Evolutionary conservation across 371 early-diverging fungal species (phyloP).

Genomic region (Syncephalis fuscata): DNA sequence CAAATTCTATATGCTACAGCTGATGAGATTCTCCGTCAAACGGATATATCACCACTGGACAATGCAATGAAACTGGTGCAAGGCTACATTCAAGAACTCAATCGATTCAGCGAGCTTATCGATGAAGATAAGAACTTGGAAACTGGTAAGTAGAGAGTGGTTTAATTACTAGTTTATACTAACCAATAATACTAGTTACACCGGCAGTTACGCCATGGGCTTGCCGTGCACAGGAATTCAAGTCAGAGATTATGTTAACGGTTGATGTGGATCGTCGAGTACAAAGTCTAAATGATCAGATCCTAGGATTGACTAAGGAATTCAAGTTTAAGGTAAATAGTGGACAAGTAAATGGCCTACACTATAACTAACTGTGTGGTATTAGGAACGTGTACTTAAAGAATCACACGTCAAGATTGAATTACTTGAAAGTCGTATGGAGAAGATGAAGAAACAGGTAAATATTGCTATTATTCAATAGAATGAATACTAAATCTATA

Average conservation of each 20-base stretch:
- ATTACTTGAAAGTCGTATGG: slow-evolving; percentile 57
- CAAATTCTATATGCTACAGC: neutral
- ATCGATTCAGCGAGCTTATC: neutral
- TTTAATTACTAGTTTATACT: neutral
- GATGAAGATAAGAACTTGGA: neutral
- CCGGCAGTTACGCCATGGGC: slow-evolving; percentile 60
- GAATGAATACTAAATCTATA: neutral
- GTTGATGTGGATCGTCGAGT: slow-evolving; percentile 60
- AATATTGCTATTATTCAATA: slow-evolving; percentile 1
- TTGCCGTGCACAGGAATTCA: slow-evolving; percentile 56
- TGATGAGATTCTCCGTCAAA: neutral
- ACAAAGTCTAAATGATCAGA: slow-evolving; percentile 56
- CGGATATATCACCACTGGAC: neutral
- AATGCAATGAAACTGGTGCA: neutral
- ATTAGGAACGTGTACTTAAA: slow-evolving; percentile 59
- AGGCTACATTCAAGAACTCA: neutral
- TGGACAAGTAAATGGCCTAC: too few species aligned
- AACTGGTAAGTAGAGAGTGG: neutral
- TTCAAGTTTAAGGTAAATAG: slow-evolving; percentile 54
- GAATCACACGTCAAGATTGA: slow-evolving; percentile 61
- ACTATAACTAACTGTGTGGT: too few species aligned
- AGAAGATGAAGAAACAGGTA: slow-evolving; percentile 38
- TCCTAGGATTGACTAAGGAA: slow-evolving; percentile 52
- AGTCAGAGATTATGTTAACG: slow-evolving; percentile 55
- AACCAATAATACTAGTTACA: slow-evolving; percentile 13